A percentile compares a stretch with the other conserved stretches of the same genome.
Conservation (phyloP, 345 rosid species). For the Cardamine occulta region DNA sequence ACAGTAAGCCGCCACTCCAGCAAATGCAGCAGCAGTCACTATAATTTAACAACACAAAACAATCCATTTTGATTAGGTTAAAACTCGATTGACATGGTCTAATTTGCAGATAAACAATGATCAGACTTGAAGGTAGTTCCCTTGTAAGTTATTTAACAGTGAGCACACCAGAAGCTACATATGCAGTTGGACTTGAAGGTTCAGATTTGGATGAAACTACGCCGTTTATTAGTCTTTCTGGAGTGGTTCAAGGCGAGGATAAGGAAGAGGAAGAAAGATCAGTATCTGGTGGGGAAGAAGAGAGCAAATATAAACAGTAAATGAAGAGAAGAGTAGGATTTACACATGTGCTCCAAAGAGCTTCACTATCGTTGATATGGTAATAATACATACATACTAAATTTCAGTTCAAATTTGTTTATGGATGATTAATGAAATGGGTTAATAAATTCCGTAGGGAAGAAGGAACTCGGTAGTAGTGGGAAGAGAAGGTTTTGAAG, state of each 20-base stretch:
- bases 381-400: constrained; percentile 32
- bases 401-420: neutral
- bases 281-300: constrained; percentile 60
- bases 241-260: constrained; percentile 19
- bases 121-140: constrained; percentile 53
- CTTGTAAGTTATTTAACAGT: constrained; percentile 74
- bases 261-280: constrained; percentile 38
- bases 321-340: constrained; percentile 70
- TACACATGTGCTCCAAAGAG: constrained; percentile 73
- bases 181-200: constrained; percentile 71
- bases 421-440: constrained; percentile 23
- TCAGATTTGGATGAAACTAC: constrained; percentile 54
- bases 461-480: constrained; percentile 77
- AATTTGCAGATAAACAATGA: neutral
- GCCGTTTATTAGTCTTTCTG: constrained; percentile 53
- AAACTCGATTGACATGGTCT: neutral
- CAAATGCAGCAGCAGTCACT: constrained; percentile 48
- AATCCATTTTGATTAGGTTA: neutral
- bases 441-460: constrained; percentile 51
- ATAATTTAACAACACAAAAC: neutral
- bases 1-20: constrained; percentile 45
- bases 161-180: constrained; percentile 88
- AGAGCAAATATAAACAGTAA: constrained; percentile 66
- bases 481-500: constrained; percentile 73
- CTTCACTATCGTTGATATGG: constrained; percentile 81